Conservation (phyloP, 2,329 filamentous ascomycete species). For the Exophiala mesophila region DNA sequence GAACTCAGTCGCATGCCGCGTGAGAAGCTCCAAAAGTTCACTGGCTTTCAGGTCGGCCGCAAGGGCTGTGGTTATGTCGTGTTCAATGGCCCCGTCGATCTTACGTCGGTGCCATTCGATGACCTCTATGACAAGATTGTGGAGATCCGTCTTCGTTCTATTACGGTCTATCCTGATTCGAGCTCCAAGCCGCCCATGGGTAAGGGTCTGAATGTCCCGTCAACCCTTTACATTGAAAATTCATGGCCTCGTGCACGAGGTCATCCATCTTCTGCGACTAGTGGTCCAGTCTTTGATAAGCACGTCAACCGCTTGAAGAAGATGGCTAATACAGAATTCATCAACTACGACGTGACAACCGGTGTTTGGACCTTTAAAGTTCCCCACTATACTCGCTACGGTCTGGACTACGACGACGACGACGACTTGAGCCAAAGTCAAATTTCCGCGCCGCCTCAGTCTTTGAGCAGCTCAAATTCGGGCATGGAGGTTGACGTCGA, state of each 20-base stretch:
- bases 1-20: conserved; percentile 76
- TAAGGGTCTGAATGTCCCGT: conserved; percentile 86
- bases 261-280: conserved; percentile 55
- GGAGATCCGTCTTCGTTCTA: conserved; percentile 67
- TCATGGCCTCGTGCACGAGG: conserved; percentile 77
- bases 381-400: conserved; percentile 96
- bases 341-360: conserved; percentile 70
- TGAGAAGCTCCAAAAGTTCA: conserved; percentile 68
- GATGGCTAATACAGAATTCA: conserved; percentile 75
- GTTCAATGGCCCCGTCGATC: conserved; percentile 77
- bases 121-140: conserved; percentile 75
- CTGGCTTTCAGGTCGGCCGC: conserved; percentile 75
- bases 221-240: conserved; percentile 81
- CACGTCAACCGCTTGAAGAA: conserved; percentile 77
- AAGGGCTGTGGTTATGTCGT: conserved; percentile 73
- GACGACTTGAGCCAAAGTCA: conserved; percentile 50
- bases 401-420: conserved; percentile 74
- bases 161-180: conserved; percentile 77
- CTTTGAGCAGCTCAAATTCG: conserved; percentile 23
- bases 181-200: conserved; percentile 77
- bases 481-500: conserved; percentile 28
- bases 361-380: conserved; percentile 90
- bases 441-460: conserved; percentile 49
- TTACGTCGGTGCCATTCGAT: conserved; percentile 73
- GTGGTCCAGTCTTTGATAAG: conserved; percentile 65